Conservation (phyloP, 176 grass and related monocot genomes). For the Oryza punctata region DNA sequence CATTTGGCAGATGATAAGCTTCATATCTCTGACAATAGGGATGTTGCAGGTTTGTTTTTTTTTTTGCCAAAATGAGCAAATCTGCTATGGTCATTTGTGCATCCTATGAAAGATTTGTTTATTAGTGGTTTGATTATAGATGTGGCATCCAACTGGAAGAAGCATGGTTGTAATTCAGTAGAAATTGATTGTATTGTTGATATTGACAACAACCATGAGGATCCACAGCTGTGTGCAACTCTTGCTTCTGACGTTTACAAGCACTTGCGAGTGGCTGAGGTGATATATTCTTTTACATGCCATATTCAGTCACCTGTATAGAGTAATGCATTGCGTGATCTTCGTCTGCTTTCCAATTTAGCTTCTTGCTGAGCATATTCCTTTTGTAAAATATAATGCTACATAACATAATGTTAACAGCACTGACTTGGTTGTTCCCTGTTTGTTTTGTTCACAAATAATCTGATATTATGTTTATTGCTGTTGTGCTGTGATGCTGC, state of each 20-base stretch:
- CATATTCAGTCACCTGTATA: not conserved
- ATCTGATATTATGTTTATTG: slow-evolving; percentile 16
- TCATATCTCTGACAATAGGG: slow-evolving; percentile 52
- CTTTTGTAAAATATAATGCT: not conserved
- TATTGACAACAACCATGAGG: slow-evolving; percentile 49
- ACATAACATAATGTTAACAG: slow-evolving; percentile 1
- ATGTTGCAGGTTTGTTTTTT: slow-evolving; percentile 54
- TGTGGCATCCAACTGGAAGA: slow-evolving; percentile 47
- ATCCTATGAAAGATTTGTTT: slow-evolving; percentile 9
- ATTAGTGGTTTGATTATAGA: slow-evolving; percentile 27
- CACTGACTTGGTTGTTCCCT: not conserved
- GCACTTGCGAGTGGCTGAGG: slow-evolving; percentile 77
- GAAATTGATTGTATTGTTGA: slow-evolving; percentile 41
- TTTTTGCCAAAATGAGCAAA: not conserved
- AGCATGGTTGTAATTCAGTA: slow-evolving; percentile 36
- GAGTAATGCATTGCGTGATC: not conserved
- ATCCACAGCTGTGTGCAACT: slow-evolving; percentile 61
- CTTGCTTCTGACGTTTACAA: slow-evolving; percentile 74
- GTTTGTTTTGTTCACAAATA: slow-evolving; percentile 5
- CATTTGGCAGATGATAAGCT: slow-evolving; percentile 53
- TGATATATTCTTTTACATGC: slow-evolving; percentile 41
- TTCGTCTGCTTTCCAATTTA: not conserved
- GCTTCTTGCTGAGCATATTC: slow-evolving; percentile 11
- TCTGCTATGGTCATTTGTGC: not conserved
- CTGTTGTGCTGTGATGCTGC: slow-evolving; percentile 20